Percentiles rank a stretch among this genome's conserved stretches.
phyloP scores from a whole-genome alignment of 768 basidiomycete species.

The Lentinula guzmanii region DNA sequence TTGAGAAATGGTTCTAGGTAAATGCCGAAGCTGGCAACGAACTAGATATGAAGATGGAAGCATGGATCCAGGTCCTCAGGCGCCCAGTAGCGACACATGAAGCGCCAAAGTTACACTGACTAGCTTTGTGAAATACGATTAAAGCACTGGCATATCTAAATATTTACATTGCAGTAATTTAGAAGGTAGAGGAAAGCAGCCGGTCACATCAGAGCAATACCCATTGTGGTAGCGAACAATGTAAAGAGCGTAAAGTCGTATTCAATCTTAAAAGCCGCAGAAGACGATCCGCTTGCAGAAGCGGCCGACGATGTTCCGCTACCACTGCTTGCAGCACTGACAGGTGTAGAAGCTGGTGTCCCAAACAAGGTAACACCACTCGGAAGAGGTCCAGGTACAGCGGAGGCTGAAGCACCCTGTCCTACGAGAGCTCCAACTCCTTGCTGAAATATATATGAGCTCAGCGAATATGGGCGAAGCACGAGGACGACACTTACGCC shows the following conservation, averaged over 20 bases:
- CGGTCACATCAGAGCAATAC: background rate
- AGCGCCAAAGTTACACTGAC: no score
- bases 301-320: background rate
- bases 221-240: background rate
- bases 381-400: constrained; percentile 31
- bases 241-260: background rate
- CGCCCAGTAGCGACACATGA: background rate
- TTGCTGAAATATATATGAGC: constrained; percentile 24
- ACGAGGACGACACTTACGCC: constrained; percentile 23
- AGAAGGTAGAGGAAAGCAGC: background rate
- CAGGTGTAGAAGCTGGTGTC: constrained; percentile 11
- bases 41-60: background rate
- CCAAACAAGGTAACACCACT: constrained; percentile 24
- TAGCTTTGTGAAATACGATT: no score
- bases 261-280: background rate
- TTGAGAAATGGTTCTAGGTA: background rate
- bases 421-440: constrained; percentile 34
- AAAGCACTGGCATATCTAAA: background rate
- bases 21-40: background rate
- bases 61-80: background rate
- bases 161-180: background rate
- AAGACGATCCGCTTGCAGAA: background rate
- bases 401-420: constrained; percentile 41
- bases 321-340: background rate
- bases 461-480: background rate